Evolutionary conservation across 768 basidiomycete genomes (phyloP).

Genomic region (Clitopilus passeckerianus): DNA sequence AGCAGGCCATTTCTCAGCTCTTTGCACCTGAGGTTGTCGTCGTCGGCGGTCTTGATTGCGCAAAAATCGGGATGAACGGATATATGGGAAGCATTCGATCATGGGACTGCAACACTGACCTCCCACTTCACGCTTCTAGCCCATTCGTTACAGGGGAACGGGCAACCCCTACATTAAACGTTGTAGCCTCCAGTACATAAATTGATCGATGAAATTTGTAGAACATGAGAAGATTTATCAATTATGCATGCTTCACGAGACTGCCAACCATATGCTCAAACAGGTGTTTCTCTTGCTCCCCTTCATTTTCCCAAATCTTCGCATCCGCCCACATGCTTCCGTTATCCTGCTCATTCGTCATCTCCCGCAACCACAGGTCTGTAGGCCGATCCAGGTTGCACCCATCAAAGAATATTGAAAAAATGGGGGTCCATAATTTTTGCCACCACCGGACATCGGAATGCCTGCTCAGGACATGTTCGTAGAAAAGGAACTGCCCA

Average conservation of each 20-base stretch:
- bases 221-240: too few species aligned
- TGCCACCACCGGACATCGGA: constrained; percentile 69
- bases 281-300: constrained; percentile 49
- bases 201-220: too few species aligned
- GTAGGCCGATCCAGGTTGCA: constrained; percentile 59
- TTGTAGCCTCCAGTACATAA: too few species aligned
- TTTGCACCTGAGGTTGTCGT: too few species aligned
- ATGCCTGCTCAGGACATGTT: constrained; percentile 58
- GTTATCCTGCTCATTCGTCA: constrained; percentile 18
- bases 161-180: too few species aligned
- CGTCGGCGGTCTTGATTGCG: too few species aligned
- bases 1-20: too few species aligned
- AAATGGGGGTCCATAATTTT: constrained; percentile 65
- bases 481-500: constrained; percentile 61
- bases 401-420: constrained; percentile 56
- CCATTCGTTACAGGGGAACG: too few species aligned
- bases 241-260: constrained; percentile 38
- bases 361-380: constrained; percentile 37
- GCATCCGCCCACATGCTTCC: constrained; percentile 44
- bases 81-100: too few species aligned
- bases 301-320: constrained; percentile 42
- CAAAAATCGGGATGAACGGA: too few species aligned
- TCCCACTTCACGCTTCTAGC: too few species aligned
- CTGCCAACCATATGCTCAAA: constrained; percentile 58
- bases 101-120: too few species aligned